Conservation (phyloP, 202 grass and related monocot species). For the Schoenoplectus tabernaemontani region DNA sequence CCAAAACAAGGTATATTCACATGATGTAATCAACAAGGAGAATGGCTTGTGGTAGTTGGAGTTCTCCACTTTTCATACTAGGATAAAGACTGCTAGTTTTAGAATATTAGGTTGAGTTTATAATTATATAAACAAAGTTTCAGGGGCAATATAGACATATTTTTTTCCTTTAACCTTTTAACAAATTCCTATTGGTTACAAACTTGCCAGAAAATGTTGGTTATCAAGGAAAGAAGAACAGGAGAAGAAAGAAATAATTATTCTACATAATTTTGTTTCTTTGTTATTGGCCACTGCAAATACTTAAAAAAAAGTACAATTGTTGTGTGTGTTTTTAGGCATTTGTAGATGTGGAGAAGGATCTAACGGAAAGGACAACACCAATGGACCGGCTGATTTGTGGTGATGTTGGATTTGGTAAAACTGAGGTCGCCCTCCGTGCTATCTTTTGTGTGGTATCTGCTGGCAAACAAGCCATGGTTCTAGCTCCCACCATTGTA, state of each 20-base stretch:
- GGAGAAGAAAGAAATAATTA: background rate
- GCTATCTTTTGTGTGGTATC: slow-evolving; percentile 84
- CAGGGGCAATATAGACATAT: background rate
- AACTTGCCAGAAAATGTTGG: background rate
- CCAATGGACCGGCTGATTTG: slow-evolving; percentile 98
- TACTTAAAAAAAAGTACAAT: background rate
- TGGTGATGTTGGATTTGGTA: slow-evolving; percentile 98
- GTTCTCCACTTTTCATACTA: background rate
- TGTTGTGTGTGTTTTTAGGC: slow-evolving; percentile 59
- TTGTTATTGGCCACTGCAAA: background rate
- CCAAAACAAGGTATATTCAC: background rate
- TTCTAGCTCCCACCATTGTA: slow-evolving; percentile 87
- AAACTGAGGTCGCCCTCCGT: slow-evolving; percentile 91
- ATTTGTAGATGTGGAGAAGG: slow-evolving; percentile 93
- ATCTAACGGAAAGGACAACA: slow-evolving; percentile 91
- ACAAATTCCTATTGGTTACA: no score
- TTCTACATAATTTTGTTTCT: background rate
- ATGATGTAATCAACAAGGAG: background rate
- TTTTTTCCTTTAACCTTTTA: background rate
- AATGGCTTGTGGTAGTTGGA: background rate
- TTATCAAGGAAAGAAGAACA: background rate
- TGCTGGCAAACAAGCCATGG: slow-evolving; percentile 83
- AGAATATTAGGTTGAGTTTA: background rate
- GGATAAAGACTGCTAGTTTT: background rate
- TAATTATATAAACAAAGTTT: background rate